These are phyloP conservation scores for Tuber magnatum DNA, from an alignment of 495 filamentous ascomycete genomes.

Conservation along the genomic window DNA sequence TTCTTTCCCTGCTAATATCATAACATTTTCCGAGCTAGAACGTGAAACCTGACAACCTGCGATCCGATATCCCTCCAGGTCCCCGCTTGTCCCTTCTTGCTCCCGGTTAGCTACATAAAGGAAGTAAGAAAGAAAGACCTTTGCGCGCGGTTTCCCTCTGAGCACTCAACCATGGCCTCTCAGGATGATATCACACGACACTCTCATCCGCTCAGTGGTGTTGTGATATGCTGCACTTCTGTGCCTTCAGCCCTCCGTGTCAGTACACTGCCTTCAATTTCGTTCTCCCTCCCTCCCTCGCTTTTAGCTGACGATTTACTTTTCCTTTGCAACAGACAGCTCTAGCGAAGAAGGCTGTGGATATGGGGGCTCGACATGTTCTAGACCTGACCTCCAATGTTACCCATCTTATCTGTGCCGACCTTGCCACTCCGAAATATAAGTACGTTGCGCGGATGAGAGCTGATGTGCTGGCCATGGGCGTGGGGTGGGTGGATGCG, in stretches of 20 bases:
- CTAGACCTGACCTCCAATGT: slow-evolving; percentile 92
- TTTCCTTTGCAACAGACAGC: slow-evolving; percentile 51
- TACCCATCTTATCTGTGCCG: slow-evolving; percentile 87
- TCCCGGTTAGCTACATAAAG: background rate
- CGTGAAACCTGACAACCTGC: background rate
- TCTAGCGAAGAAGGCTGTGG: slow-evolving; percentile 58
- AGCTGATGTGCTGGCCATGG: slow-evolving; percentile 72
- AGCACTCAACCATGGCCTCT: slow-evolving; percentile 25
- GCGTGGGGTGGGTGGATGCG: slow-evolving; percentile 73
- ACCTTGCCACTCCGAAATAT: slow-evolving; percentile 83
- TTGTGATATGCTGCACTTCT: slow-evolving; percentile 86
- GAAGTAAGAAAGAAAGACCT: background rate
- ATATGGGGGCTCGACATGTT: slow-evolving; percentile 81
- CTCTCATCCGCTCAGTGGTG: slow-evolving; percentile 65
- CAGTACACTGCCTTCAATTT: slow-evolving; percentile 40
- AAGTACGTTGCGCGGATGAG: slow-evolving; percentile 86
- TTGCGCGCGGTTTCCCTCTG: background rate
- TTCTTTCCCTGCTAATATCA: too few species aligned
- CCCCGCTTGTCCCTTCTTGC: too few species aligned
- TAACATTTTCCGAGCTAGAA: background rate
- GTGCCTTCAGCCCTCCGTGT: slow-evolving; percentile 75
- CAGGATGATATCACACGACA: slow-evolving; percentile 38
- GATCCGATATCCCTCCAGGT: background rate
- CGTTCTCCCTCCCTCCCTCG: background rate
- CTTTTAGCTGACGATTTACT: slow-evolving; percentile 23